Conservation (phyloP, 148 eudicot genomes). For the Amaranthus palmeri region DNA sequence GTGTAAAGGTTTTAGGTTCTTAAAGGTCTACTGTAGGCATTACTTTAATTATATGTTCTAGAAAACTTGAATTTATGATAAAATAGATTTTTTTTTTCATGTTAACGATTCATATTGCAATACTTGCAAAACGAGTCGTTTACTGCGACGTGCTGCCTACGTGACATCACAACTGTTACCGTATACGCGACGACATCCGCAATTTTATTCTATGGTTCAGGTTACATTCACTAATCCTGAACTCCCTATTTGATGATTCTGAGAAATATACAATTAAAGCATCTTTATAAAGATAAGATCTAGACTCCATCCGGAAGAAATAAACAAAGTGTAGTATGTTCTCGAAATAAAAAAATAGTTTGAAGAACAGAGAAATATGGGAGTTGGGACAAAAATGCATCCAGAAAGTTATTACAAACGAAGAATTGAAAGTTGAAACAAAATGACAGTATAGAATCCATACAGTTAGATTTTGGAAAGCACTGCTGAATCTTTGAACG, state of each 20-base stretch:
- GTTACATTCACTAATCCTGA: not conserved
- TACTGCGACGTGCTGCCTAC: no score
- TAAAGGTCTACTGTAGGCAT: no score
- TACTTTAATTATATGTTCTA: no score
- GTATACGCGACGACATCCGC: no score
- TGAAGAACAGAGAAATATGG: not conserved
- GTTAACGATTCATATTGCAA: no score
- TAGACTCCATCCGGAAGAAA: not conserved
- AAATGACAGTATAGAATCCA: constrained; percentile 10
- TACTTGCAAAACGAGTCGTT: no score
- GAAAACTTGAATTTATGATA: no score
- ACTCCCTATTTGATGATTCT: not conserved
- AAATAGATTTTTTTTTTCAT: no score
- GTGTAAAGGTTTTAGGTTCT: no score
- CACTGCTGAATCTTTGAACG: constrained; percentile 74
- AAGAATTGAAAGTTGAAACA: not conserved
- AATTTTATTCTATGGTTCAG: no score
- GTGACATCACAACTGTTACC: no score
- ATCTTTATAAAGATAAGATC: not conserved
- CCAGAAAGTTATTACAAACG: not conserved
- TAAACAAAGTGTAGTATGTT: not conserved
- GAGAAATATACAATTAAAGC: not conserved
- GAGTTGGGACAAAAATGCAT: not conserved
- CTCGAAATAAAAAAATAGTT: no score
- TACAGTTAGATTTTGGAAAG: constrained; percentile 82